Base-by-base conservation (phyloP, 768 basidiomycete genomes). In the Agaricus subrufescens region DNA sequence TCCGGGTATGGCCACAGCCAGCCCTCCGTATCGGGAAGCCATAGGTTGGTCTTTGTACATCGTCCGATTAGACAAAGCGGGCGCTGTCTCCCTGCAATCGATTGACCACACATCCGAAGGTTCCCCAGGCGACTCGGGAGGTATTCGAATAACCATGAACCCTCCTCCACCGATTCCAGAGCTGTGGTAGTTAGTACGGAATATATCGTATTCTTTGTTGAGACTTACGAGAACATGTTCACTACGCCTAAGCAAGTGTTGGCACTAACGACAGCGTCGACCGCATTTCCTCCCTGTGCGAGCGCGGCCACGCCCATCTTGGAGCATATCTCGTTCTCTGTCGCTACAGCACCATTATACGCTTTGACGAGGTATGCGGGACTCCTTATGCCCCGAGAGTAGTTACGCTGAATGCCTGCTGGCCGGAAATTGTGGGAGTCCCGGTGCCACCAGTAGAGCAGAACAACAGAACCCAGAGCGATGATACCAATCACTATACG, bases 21-120 rank as follows among this genome's bases (percentile, higher is more conserved):
- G 72, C 3, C 97, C 95, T 3, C 97, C 96, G 55, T 77, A 83
- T 56, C 63, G 74, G 15, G 92, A 76, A 2, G 75, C 71, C 3
- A 67, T 60, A 2, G 89, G 75, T 43, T 84, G 67, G 11, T 76
- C 70, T 34, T 71, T 63, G 70, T 83, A 98, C 94, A 98, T 98
- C 4, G 84, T 84, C 40, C 75, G 68, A 65, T 87, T 89, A 4
- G 93, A 76, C 34, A 82, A 69, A 0, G 78, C 80, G 0, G 96
- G 93, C 1, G 89, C 92, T 0, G 83, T 86, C 70, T 98, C 96
- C 43, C 96, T 83, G 67, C 92, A 98, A 72, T 98, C 91, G 49
- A 98, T 78, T 11, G 79, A 81, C 67, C 77, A 87, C 39, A 86
- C 85, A 63, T 86, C 75, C 34, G 88, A 89, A 11, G 66, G 59